Percentiles rank a stretch among this genome's conserved stretches.
Evolutionary conservation across 495 filamentous ascomycete genomes (phyloP).

Genomic region (Staphylotrichum longicolle): DNA sequence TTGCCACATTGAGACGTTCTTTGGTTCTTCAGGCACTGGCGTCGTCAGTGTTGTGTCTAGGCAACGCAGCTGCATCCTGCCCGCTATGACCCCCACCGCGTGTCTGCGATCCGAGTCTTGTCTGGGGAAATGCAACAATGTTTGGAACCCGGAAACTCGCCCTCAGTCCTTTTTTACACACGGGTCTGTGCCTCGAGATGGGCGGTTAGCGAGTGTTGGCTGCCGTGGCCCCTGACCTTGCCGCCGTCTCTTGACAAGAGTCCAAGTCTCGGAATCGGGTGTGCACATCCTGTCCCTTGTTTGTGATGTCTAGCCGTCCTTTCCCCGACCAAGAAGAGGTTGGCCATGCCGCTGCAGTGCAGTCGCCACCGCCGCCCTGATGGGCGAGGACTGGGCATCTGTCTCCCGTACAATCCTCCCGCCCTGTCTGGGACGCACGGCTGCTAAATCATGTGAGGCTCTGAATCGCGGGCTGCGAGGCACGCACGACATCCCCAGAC

Average conservation of each 20-base stretch:
- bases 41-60: slow-evolving; percentile 1
- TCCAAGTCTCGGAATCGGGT: not conserved
- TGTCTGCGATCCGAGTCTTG: slow-evolving; percentile 17
- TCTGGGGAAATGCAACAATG: slow-evolving; percentile 21
- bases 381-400: too few species aligned
- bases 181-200: slow-evolving; percentile 15
- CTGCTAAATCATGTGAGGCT: slow-evolving; percentile 34
- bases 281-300: not conserved
- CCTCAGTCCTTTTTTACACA: slow-evolving; percentile 18
- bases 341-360: not conserved
- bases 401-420: not conserved
- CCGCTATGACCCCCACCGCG: slow-evolving; percentile 29
- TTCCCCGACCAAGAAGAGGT: not conserved
- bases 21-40: not conserved
- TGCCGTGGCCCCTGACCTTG: slow-evolving; percentile 11
- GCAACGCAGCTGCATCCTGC: slow-evolving; percentile 23
- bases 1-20: not conserved
- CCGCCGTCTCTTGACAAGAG: not conserved
- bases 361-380: too few species aligned
- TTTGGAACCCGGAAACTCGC: not conserved
- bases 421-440: slow-evolving; percentile 31
- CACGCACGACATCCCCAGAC: slow-evolving; percentile 31
- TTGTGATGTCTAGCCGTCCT: not conserved
- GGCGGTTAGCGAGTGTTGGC: slow-evolving; percentile 2
- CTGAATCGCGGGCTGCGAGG: slow-evolving; percentile 7